phyloP scores from a whole-genome alignment of 768 basidiomycete species.

The Dioszegia aurantiaca region DNA sequence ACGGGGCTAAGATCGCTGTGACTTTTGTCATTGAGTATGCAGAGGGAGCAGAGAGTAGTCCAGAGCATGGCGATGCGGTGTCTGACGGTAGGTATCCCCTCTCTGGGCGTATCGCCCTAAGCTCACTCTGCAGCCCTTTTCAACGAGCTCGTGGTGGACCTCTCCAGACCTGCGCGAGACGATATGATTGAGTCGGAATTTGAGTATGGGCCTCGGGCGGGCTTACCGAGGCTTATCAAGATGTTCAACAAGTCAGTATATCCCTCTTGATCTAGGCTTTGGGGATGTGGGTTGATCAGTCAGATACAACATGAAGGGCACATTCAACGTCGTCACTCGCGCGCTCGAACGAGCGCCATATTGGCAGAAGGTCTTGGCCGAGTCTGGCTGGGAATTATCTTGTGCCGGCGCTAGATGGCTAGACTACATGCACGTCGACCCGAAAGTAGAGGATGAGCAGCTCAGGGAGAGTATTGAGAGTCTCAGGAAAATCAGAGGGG shows the following conservation, averaged over 20 bases:
- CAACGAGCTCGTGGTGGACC: conserved; percentile 16
- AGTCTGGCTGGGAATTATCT: conserved; percentile 21
- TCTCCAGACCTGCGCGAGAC: conserved; percentile 15
- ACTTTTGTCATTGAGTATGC: conserved; percentile 24
- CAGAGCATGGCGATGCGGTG: conserved; percentile 17
- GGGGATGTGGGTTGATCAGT: background rate
- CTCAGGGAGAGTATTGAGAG: conserved; percentile 14
- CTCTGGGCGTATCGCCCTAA: no score
- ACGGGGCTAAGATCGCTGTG: conserved; percentile 27
- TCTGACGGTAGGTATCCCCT: conserved; percentile 15
- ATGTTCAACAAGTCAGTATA: conserved; percentile 27
- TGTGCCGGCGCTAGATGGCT: conserved; percentile 16
- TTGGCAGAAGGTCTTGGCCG: conserved; percentile 34
- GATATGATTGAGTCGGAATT: conserved; percentile 24
- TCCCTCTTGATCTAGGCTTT: no score
- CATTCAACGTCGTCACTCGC: conserved; percentile 13
- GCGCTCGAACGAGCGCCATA: conserved; percentile 15
- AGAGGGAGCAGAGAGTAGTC: conserved; percentile 23
- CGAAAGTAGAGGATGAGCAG: conserved; percentile 13
- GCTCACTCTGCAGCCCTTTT: conserved; percentile 2
- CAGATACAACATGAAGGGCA: conserved; percentile 17
- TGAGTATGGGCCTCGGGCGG: conserved; percentile 40
- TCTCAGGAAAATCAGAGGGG: conserved; percentile 1
- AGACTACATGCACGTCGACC: conserved; percentile 18
- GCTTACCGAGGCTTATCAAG: conserved; percentile 31